Percentiles rank a stretch among this genome's conserved stretches.
These are phyloP conservation scores for Cladophialophora psammophila DNA, from an alignment of 2,329 filamentous ascomycete genomes.

Conservation along the genomic window DNA sequence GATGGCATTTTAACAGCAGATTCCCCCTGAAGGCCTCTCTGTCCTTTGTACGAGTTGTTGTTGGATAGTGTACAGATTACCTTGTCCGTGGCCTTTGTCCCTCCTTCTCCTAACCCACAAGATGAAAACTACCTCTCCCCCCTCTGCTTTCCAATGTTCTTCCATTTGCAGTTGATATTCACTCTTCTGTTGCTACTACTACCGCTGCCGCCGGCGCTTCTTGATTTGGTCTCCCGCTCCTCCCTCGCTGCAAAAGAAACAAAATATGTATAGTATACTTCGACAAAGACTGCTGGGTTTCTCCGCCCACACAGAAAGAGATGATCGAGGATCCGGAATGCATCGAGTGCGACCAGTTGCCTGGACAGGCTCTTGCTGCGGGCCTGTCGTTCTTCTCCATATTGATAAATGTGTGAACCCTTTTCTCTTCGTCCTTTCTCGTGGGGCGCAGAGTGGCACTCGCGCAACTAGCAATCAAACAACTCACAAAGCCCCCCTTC, in stretches of 20 bases:
- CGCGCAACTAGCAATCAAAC: constrained; percentile 10
- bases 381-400: neutral
- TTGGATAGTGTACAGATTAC: constrained; percentile 10
- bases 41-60: constrained; percentile 5
- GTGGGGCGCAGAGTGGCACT: neutral
- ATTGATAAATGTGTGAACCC: neutral
- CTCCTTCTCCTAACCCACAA: constrained; percentile 2
- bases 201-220: neutral
- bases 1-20: constrained; percentile 5
- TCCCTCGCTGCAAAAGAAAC: neutral
- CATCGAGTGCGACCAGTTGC: neutral
- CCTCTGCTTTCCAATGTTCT: neutral
- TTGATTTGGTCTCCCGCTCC: neutral
- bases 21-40: constrained; percentile 2
- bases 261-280: neutral
- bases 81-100: neutral
- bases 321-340: neutral
- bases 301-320: neutral
- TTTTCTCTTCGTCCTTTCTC: neutral
- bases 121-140: neutral
- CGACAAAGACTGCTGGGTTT: constrained; percentile 2
- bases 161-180: neutral
- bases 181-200: neutral
- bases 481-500: constrained; percentile 11
- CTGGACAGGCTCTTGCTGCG: neutral